These are phyloP conservation scores for Hygrophorus pudorinus DNA, from an alignment of 768 basidiomycete species.

Conservation along the genomic window DNA sequence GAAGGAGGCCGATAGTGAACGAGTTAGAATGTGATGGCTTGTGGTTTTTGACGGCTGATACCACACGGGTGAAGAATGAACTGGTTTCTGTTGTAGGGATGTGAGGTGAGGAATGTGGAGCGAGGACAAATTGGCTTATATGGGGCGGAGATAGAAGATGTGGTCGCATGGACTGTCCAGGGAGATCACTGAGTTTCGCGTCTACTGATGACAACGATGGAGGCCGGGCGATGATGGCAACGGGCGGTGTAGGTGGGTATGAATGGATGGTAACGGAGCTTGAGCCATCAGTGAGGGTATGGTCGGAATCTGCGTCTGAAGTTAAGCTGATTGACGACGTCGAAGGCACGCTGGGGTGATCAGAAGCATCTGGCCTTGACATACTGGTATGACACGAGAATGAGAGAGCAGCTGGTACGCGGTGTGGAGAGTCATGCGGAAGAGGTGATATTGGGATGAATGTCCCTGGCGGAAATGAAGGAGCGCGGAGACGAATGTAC, in stretches of 20 bases:
- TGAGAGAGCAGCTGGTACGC: conserved; percentile 40
- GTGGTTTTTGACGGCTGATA: conserved; percentile 37
- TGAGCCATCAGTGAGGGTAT: conserved; percentile 15
- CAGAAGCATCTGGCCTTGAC: conserved; percentile 8
- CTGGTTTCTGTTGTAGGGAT: conserved; percentile 23
- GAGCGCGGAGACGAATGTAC: conserved; percentile 73
- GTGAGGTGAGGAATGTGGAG: conserved; percentile 32
- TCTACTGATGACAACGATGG: conserved; percentile 24
- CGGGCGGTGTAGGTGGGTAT: conserved; percentile 48
- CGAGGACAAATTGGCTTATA: conserved; percentile 43
- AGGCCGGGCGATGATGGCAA: conserved; percentile 20
- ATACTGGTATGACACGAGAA: conserved; percentile 43
- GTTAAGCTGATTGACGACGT: background rate
- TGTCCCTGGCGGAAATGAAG: conserved; percentile 53
- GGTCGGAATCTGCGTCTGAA: conserved; percentile 6
- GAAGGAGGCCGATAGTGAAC: conserved; percentile 41
- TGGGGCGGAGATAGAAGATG: conserved; percentile 25
- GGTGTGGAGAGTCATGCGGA: conserved; percentile 33
- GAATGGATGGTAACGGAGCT: conserved; percentile 39
- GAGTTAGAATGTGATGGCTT: conserved; percentile 52
- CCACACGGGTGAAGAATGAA: conserved; percentile 41
- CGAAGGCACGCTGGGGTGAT: background rate
- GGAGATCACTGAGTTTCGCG: conserved; percentile 17
- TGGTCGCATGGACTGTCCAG: conserved; percentile 8
- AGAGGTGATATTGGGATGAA: conserved; percentile 48